A percentile compares a stretch with the other conserved stretches of the same genome.
phyloP scores from a whole-genome alignment of 768 basidiomycete species.

The Coprinellus micaceus region DNA sequence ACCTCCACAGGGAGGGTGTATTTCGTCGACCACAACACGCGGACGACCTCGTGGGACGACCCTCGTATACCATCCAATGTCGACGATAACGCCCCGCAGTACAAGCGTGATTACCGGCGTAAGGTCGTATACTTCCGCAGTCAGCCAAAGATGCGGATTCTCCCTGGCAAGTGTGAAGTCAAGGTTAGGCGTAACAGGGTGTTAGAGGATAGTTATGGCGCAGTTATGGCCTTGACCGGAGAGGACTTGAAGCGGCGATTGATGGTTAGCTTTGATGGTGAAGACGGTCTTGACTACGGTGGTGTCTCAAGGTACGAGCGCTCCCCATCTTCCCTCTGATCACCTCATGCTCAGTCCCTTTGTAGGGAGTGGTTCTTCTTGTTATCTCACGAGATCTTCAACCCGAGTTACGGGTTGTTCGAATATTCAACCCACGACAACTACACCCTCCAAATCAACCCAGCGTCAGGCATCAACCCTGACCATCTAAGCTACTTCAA shows the following conservation, averaged over 20 bases:
- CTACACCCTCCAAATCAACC: constrained; percentile 79
- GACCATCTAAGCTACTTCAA: constrained; percentile 80
- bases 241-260: constrained; percentile 67
- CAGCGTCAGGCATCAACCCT: constrained; percentile 69
- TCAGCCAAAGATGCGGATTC: constrained; percentile 78
- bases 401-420: constrained; percentile 78
- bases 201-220: constrained; percentile 82
- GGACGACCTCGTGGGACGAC: constrained; percentile 92
- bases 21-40: constrained; percentile 89
- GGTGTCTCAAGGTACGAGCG: constrained; percentile 62
- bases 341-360: constrained; percentile 8
- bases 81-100: constrained; percentile 89
- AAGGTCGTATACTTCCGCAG: constrained; percentile 92
- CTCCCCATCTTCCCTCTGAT: background rate
- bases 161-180: constrained; percentile 81
- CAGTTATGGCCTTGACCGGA: constrained; percentile 77
- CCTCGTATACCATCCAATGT: constrained; percentile 79
- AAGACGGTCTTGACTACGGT: constrained; percentile 78
- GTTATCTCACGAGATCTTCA: constrained; percentile 78
- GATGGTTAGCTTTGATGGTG: constrained; percentile 74
- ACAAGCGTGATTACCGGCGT: constrained; percentile 88
- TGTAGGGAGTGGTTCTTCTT: constrained; percentile 84
- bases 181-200: constrained; percentile 78
- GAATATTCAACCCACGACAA: constrained; percentile 80
- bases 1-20: constrained; percentile 83